Base-by-base conservation (phyloP, 2,329 filamentous ascomycete species). In the Rhynchosporium secalis region DNA sequence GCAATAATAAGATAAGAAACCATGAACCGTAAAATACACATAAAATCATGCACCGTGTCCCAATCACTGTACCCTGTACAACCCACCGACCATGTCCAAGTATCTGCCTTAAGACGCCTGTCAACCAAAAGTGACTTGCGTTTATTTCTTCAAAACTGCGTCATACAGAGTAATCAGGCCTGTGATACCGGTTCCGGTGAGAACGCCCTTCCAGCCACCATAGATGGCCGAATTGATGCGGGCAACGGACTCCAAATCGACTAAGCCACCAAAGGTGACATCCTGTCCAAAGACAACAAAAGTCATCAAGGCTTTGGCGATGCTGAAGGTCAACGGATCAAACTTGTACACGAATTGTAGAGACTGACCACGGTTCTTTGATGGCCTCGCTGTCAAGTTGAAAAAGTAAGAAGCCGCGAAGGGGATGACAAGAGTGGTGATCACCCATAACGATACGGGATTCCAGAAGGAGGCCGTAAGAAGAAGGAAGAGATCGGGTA, bases 321-420 rank as follows among this genome's bases (percentile, higher is more conserved):
- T 87, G 78, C 93, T 96, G 78, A 96, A 99, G 28, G 88, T 90
- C 73, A 98, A 79, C 3, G 93, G 93, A 74, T 99, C 95, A 67
- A 94, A 86, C 5, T 81, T 78, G 67, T 88, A 86, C 66, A 85
- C 83, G 45, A 77, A 74, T 51, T 74, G 72, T 74, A 76, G 70
- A 74, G 79, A 62, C 69, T 80, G 70, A 79, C 59, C 66, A 54
- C 70, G 68, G 1, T 63, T 52, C 48, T 58, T 68, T 45, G 66
- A 56, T 28, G 80, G 78, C 47, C 83, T 80, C 58, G 84, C 77
- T 45, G 87, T 91, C 72, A 97, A 76, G 77, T 98, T 98, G 83
- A 96, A 89, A 75, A 97, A 96, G 79, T 95, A 98, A 31, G 90
- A 91, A 47, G 86, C 80, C 38, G 90, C 65, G 56, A 87, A 79